Conservation (phyloP, 2,329 filamentous ascomycete genomes). For the Nannizziopsis barbatae region DNA sequence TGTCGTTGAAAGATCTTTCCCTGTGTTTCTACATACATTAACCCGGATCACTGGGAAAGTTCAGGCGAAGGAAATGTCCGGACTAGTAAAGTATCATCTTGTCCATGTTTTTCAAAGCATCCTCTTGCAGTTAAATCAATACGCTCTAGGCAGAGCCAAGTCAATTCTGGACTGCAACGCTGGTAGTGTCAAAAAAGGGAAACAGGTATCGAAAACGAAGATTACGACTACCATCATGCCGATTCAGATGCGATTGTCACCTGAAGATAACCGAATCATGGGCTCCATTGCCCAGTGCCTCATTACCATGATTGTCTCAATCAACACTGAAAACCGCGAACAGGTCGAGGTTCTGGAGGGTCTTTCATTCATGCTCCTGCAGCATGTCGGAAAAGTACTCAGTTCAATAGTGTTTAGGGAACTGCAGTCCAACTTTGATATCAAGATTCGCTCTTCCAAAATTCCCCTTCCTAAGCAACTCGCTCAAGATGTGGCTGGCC, state of each 20-base stretch:
- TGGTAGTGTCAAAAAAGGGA: slow-evolving; percentile 12
- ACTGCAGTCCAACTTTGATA: slow-evolving; percentile 20
- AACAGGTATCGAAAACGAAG: slow-evolving; percentile 13
- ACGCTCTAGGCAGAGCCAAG: slow-evolving; percentile 18
- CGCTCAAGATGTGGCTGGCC: slow-evolving; percentile 18
- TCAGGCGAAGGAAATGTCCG: slow-evolving; percentile 13
- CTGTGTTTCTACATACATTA: slow-evolving; percentile 21
- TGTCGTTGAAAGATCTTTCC: slow-evolving; percentile 21
- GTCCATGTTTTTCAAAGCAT: slow-evolving; percentile 26
- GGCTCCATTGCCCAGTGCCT: slow-evolving; percentile 21
- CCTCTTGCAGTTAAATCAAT: slow-evolving; percentile 21
- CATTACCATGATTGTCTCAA: slow-evolving; percentile 23
- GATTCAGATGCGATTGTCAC: background rate
- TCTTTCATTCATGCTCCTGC: slow-evolving; percentile 29
- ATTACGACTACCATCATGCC: slow-evolving; percentile 1
- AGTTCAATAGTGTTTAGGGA: slow-evolving; percentile 32
- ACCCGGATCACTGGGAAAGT: slow-evolving; percentile 19
- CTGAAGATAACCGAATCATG: slow-evolving; percentile 16
- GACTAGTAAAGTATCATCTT: slow-evolving; percentile 26
- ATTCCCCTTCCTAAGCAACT: slow-evolving; percentile 27
- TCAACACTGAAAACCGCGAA: slow-evolving; percentile 20
- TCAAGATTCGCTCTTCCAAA: slow-evolving; percentile 17
- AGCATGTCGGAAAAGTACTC: slow-evolving; percentile 32
- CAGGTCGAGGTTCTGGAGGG: slow-evolving; percentile 34
- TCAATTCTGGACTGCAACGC: slow-evolving; percentile 1